Percentiles rank a stretch among this genome's conserved stretches.
Conservation (phyloP, 2,329 filamentous ascomycete genomes). For the Stachybotrys chartarum region DNA sequence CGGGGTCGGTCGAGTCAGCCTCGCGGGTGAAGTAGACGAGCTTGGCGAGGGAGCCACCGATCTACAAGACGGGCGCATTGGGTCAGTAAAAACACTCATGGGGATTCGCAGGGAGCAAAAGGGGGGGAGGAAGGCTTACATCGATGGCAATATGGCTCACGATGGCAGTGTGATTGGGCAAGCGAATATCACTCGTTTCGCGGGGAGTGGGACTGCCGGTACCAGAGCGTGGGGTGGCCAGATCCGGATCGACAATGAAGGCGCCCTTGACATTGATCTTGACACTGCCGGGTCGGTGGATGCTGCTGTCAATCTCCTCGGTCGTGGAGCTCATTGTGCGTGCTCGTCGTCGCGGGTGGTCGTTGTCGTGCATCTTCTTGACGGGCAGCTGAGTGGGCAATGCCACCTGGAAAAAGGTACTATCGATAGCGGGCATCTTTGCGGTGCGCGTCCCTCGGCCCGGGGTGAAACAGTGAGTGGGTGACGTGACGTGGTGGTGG, state of each 20-base stretch:
- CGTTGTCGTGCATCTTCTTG: background rate
- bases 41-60: conserved; percentile 92
- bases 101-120: background rate
- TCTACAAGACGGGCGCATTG: conserved; percentile 42
- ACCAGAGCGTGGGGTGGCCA: conserved; percentile 39
- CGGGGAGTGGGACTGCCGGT: conserved; percentile 32
- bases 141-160: conserved; percentile 97
- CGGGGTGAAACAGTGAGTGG: background rate
- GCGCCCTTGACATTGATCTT: conserved; percentile 96
- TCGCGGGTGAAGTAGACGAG: conserved; percentile 96
- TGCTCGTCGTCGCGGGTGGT: conserved; percentile 7
- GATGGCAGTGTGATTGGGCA: conserved; percentile 89
- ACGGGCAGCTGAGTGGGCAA: background rate
- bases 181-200: conserved; percentile 87
- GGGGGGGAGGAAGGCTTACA: conserved; percentile 39
- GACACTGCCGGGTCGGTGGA: conserved; percentile 62
- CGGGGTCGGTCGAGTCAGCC: conserved; percentile 67
- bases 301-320: conserved; percentile 53
- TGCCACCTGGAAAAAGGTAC: background rate
- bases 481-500: background rate
- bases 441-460: no score
- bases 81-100: no score
- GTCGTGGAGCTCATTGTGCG: conserved; percentile 35
- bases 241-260: conserved; percentile 86
- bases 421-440: background rate